These are phyloP conservation scores for Leavenworthia alabamica DNA, from an alignment of 345 rosid species.

Conservation along the genomic window DNA sequence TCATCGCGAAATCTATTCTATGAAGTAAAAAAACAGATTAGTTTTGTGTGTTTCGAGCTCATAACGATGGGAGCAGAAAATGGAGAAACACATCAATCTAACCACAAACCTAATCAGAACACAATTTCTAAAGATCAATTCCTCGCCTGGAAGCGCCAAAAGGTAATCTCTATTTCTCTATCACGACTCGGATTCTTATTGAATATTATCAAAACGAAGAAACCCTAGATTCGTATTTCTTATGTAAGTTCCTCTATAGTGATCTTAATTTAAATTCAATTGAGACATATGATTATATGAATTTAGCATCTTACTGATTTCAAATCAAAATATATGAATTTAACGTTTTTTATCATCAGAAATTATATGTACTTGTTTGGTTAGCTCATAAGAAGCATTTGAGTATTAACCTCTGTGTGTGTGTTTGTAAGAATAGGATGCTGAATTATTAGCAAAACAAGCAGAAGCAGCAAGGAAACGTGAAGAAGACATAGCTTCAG, in stretches of 20 bases:
- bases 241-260: neutral
- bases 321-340: neutral
- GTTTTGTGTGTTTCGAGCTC: too few relatives aligned
- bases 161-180: constrained; percentile 30
- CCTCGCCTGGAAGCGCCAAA: constrained; percentile 63
- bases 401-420: neutral
- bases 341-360: neutral
- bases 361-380: neutral
- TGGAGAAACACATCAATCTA: neutral
- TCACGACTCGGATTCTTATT: neutral
- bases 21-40: too few relatives aligned
- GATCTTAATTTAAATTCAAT: too few relatives aligned
- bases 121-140: constrained; percentile 46
- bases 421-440: constrained; percentile 51
- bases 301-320: neutral
- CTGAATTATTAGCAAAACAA: constrained; percentile 48
- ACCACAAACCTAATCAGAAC: constrained; percentile 17
- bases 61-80: too few relatives aligned
- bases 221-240: constrained; percentile 17
- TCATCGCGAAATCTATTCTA: neutral
- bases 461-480: constrained; percentile 87
- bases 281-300: neutral
- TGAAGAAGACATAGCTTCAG: constrained; percentile 67
- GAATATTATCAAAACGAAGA: constrained; percentile 10
- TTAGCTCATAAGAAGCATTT: neutral